Base-by-base conservation (phyloP, 805 yeast species). In the Dipodascus geniculatus region DNA sequence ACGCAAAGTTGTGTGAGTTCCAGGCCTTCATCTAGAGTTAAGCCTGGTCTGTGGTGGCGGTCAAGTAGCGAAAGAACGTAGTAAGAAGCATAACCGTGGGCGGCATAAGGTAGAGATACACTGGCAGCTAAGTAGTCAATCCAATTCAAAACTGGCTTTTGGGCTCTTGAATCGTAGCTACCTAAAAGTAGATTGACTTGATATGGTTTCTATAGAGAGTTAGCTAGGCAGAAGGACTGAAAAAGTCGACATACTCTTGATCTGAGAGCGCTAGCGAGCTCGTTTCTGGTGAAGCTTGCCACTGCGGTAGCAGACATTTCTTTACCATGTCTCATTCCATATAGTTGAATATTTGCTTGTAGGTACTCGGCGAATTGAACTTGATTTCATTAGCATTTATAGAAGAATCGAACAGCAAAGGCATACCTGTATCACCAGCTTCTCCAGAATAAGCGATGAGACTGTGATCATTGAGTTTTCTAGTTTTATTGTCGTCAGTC, bases 1-100 rank as follows among this genome's bases (percentile, higher is more conserved):
- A 86, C 74, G 71, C 97, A 89, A 65, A 75, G 65, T 58, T 80
- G 74, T 65, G 90, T 76, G 61, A 93, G 74, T 49, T 81, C 75
- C 56, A 91, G 65, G 1, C 97, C 99, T 56, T 88, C 91, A 42
- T 82, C 87, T 44, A 79, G 68, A 3, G 78, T 72, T 82, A 90
- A 79, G 61, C 82, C 90, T 48, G 81, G 75, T 66, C 83, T 78
- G 71, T 90, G 89, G 70, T 89, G 96, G 61, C 84, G 89, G 72
- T 93, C 99, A 60, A 93, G 75, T 58, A 91, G 73, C 1, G 98
- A 86, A 68, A 88, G 78, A 31, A 96, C 82, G 68, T 93, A 93
- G 70, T 91, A 93, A 1, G 95, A 96, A n/a, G 98, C 96, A 65
- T 93, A 93, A 11, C 99, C 99, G 68, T 93, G 99, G 1, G 98